A percentile compares a stretch with the other conserved stretches of the same genome.
Conservation (phyloP, 1,139 yeast genomes). For the Komagataea norvegica region DNA sequence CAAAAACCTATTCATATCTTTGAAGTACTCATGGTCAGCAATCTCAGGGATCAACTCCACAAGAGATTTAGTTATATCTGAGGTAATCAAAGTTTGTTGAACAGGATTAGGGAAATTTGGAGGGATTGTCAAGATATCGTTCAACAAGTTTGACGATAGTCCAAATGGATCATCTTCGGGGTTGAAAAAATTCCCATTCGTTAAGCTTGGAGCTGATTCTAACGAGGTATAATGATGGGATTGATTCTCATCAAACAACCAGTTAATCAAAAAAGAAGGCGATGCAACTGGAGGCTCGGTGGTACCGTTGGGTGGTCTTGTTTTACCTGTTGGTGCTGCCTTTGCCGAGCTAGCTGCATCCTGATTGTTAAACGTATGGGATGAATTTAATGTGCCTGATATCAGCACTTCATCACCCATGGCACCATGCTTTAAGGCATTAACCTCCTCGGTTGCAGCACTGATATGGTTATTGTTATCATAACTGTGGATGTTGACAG, state of each 20-base stretch:
- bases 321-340: neutral
- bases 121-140: slow-evolving; percentile 25
- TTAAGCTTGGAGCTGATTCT: slow-evolving; percentile 18
- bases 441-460: slow-evolving; percentile 21
- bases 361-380: too few species aligned
- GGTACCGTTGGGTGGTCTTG: too few species aligned
- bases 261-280: slow-evolving; percentile 27
- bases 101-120: slow-evolving; percentile 27
- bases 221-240: slow-evolving; percentile 9
- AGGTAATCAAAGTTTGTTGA: slow-evolving; percentile 24
- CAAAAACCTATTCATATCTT: slow-evolving; percentile 28
- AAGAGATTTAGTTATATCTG: slow-evolving; percentile 21
- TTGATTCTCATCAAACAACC: slow-evolving; percentile 27
- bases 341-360: neutral
- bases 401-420: slow-evolving; percentile 10
- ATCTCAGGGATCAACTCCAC: slow-evolving; percentile 28
- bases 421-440: slow-evolving; percentile 16
- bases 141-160: slow-evolving; percentile 23
- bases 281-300: slow-evolving; percentile 16
- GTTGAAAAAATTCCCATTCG: slow-evolving; percentile 24
- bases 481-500: slow-evolving; percentile 23
- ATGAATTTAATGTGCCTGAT: neutral
- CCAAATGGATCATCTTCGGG: slow-evolving; percentile 28
- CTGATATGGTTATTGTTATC: slow-evolving; percentile 21
- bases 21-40: slow-evolving; percentile 20